Base-by-base conservation (phyloP, 2,329 filamentous ascomycete species). In the Colletotrichum lupini region DNA sequence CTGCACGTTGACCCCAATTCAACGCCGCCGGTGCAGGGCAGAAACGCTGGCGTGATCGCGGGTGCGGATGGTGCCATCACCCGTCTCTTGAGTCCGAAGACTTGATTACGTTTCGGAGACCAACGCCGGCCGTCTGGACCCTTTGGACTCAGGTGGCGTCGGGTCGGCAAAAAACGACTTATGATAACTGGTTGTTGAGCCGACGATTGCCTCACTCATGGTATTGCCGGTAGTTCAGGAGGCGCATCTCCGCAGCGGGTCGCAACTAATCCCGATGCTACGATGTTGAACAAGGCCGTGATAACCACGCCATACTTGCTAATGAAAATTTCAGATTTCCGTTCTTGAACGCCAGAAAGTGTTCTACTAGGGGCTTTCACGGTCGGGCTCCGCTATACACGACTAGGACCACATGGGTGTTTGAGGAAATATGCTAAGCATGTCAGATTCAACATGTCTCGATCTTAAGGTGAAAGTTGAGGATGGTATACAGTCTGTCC, bases 41-140 rank as follows among this genome's bases (percentile, higher is more conserved):
- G 61, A 49, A 65, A 62, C 61, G 64, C 57, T 75, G 49, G 72
- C 74, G 67, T 65, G 52, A 75, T 75, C 37, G 67, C 56, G 28
- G 60, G 46, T 59, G 66, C 24, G 37, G 24, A 72, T 74, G 74
- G 59, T 65, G 74, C 64, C 72, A 75, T 75, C 19, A 24, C 2
- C 24, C 28, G 19, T 52, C 19, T 7, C 19, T 37, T 37, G 42
- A 58, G 35, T 14, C 12, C 6, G 35, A 19, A 30, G 16, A 42
- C 4, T 3, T 3, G 26, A 28, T 37, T 61, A 8, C 22, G 46
- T 52, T 65, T 19, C 16, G 24, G 30, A 14, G 30, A 14, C 11
- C 16, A 61, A 30, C 8, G 1, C n/a, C 63, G 46, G 56, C 52
- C 60, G 56, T 60, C 67, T 66, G 42, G 42, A 49, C 42, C 19